A percentile compares a stretch with the other conserved stretches of the same genome.
Evolutionary conservation across 495 filamentous ascomycete genomes (phyloP).

Genomic region (Wilcoxina mikolae): DNA sequence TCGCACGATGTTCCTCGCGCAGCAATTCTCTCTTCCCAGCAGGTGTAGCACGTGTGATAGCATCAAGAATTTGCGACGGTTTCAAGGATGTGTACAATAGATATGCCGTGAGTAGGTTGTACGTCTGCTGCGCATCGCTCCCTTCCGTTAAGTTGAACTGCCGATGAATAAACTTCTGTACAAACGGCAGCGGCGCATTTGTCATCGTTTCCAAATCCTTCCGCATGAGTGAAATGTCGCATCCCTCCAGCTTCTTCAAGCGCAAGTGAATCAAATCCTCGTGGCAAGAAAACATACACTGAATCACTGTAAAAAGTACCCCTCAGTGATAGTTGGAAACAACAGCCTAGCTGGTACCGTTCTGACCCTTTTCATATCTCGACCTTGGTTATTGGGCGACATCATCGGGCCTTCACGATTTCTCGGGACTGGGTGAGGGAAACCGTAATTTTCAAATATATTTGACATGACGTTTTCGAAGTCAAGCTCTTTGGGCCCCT

Average conservation of each 20-base stretch:
- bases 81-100: conserved; percentile 13
- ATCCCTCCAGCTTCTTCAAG: conserved; percentile 1
- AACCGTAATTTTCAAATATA: conserved; percentile 1
- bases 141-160: not conserved
- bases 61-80: conserved; percentile 10
- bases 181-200: not conserved
- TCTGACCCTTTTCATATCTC: not conserved
- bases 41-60: conserved; percentile 8
- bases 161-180: not conserved
- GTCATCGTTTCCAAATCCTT: conserved; percentile 1
- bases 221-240: not conserved
- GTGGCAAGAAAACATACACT: not conserved
- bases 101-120: conserved; percentile 18
- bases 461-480: not conserved
- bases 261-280: too few relatives aligned
- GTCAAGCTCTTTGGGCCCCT: not conserved
- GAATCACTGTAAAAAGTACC: not conserved
- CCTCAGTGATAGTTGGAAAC: not conserved
- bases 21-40: not conserved
- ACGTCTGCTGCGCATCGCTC: not conserved
- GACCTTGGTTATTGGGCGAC: too few relatives aligned
- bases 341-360: not conserved
- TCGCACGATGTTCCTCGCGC: conserved; percentile 1
- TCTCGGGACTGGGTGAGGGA: not conserved
- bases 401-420: not conserved